Conservation (phyloP, 2,329 filamentous ascomycete species). For the Ophiostoma perfectum region DNA sequence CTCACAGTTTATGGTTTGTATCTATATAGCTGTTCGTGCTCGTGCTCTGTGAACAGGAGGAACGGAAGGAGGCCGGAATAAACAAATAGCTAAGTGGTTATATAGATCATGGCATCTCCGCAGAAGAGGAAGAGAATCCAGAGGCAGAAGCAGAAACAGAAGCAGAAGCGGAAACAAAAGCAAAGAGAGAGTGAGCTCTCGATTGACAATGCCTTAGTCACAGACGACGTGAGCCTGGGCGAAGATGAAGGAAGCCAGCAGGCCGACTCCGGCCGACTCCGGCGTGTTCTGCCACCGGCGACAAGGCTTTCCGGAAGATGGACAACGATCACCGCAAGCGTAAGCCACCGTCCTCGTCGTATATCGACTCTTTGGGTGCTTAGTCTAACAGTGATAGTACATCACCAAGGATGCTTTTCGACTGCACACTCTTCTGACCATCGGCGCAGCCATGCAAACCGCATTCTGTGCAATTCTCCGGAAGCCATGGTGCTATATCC, state of each 20-base stretch:
- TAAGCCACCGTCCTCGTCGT: background rate
- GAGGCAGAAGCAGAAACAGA: background rate
- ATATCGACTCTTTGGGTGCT: background rate
- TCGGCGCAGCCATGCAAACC: constrained; percentile 36
- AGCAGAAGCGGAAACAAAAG: background rate
- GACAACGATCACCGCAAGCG: constrained; percentile 9
- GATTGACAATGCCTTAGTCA: no score
- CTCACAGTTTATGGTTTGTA: background rate
- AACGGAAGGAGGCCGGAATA: background rate
- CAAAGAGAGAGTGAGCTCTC: background rate
- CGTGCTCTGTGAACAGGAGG: background rate
- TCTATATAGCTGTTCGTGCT: background rate
- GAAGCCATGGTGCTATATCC: constrained; percentile 35
- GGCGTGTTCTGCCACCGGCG: background rate
- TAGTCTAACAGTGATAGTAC: constrained; percentile 21
- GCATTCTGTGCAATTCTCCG: constrained; percentile 34
- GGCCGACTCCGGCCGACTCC: background rate
- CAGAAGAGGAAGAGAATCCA: background rate
- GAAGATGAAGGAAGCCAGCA: background rate
- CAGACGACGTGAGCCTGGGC: no score
- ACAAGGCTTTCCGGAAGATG: background rate
- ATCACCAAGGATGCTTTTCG: constrained; percentile 36
- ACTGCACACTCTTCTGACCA: constrained; percentile 32
- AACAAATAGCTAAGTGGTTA: background rate
- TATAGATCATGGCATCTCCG: background rate